Percentiles rank a stretch among this genome's conserved stretches.
Evolutionary conservation across 2,329 filamentous ascomycete species (phyloP).

Genomic region (Epichloe brachyelytri): DNA sequence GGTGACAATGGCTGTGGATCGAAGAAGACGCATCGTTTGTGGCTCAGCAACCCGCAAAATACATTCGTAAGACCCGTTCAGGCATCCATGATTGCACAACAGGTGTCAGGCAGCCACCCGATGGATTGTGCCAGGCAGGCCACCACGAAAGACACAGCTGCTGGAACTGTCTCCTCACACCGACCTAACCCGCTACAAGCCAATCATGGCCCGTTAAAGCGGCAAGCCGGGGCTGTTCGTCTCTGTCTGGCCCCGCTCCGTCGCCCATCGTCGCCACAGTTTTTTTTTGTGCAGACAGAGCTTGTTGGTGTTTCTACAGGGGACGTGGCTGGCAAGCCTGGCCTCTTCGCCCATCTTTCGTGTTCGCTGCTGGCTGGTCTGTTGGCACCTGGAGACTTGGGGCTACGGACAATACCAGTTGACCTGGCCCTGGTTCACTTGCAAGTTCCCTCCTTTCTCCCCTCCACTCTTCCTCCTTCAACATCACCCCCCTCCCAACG

Average conservation of each 20-base stretch:
- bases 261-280: neutral
- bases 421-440: neutral
- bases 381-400: neutral
- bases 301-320: neutral
- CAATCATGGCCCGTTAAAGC: constrained; percentile 21
- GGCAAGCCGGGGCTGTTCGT: constrained; percentile 17
- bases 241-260: constrained; percentile 7
- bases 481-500: constrained; percentile 12
- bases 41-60: neutral
- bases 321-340: no score
- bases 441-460: constrained; percentile 17
- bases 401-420: neutral
- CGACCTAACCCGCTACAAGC: constrained; percentile 17
- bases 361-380: neutral
- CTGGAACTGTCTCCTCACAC: neutral
- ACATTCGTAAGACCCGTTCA: neutral
- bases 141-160: neutral
- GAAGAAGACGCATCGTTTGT: neutral
- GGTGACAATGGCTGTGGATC: neutral
- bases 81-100: neutral
- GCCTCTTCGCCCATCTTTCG: neutral
- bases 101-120: neutral
- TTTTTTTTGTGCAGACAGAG: neutral
- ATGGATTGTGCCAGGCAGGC: neutral
- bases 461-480: constrained; percentile 21